A percentile compares a stretch with the other conserved stretches of the same genome.
Evolutionary conservation across 176 grass and related monocot species (phyloP).

Genomic region (Paspalum vaginatum): DNA sequence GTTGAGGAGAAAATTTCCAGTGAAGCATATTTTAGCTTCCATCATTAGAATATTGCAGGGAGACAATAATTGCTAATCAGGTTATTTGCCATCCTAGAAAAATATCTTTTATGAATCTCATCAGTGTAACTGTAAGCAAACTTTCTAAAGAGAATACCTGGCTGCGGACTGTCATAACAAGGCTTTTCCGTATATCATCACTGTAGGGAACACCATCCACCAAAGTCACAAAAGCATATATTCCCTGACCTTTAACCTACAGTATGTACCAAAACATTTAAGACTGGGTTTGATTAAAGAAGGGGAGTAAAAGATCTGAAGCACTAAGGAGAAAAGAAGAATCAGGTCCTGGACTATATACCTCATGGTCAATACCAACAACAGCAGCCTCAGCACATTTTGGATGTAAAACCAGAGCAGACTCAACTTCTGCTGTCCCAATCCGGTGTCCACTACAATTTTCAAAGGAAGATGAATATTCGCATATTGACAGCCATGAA

Average conservation of each 20-base stretch:
- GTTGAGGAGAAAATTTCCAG: not conserved
- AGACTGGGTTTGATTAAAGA: slow-evolving; percentile 28
- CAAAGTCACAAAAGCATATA: slow-evolving; percentile 95
- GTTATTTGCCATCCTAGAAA: not conserved
- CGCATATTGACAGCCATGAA: slow-evolving; percentile 15
- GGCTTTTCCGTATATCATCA: slow-evolving; percentile 88
- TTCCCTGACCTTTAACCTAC: slow-evolving; percentile 96
- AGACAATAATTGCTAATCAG: not conserved
- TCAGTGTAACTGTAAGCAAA: not conserved
- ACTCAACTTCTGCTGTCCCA: slow-evolving; percentile 97
- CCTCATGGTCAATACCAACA: slow-evolving; percentile 98
- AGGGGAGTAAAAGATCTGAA: not conserved
- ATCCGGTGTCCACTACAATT: slow-evolving; percentile 84
- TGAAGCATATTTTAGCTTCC: not conserved
- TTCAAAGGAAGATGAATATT: slow-evolving; percentile 29
- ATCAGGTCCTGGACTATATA: slow-evolving; percentile 25
- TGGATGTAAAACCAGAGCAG: slow-evolving; percentile 90
- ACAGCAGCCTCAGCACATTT: slow-evolving; percentile 92
- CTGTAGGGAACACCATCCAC: slow-evolving; percentile 85
- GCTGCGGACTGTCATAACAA: slow-evolving; percentile 71
- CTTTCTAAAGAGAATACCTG: slow-evolving; percentile 58
- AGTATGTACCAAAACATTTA: slow-evolving; percentile 21
- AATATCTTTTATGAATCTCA: not conserved
- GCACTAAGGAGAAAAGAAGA: not conserved
- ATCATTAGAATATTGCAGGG: not conserved